Conservation (phyloP, 2,329 filamentous ascomycete species). For the Scytalidium sp. region DNA sequence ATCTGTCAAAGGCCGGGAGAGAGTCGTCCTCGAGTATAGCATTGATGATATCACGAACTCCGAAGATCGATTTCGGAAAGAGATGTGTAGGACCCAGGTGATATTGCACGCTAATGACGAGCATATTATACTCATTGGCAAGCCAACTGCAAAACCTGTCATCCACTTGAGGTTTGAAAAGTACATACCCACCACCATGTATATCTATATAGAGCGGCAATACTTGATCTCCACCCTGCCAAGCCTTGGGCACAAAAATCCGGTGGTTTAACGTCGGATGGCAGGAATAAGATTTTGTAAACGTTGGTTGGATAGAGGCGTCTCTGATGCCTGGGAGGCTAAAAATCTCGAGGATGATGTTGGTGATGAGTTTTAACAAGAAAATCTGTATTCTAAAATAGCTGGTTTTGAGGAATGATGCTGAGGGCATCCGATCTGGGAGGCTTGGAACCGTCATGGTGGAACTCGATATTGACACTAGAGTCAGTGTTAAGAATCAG, state of each 20-base stretch:
- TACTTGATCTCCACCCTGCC: constrained; percentile 26
- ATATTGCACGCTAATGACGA: constrained; percentile 49
- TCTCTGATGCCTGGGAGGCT: constrained; percentile 13
- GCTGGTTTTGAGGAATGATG: constrained; percentile 8
- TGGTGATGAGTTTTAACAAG: constrained; percentile 10
- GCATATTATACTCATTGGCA: constrained; percentile 34
- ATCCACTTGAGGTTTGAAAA: constrained; percentile 41
- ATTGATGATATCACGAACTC: constrained; percentile 40
- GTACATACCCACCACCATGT: constrained; percentile 49
- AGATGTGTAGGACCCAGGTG: constrained; percentile 39
- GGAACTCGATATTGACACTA: too few relatives aligned
- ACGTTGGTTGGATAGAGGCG: constrained; percentile 14
- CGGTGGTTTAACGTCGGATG: constrained; percentile 22
- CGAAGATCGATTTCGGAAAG: constrained; percentile 43
- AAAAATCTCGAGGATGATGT: constrained; percentile 4
- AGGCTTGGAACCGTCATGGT: neutral
- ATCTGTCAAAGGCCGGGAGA: constrained; percentile 41
- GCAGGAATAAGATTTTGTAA: constrained; percentile 24
- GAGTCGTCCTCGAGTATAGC: constrained; percentile 39
- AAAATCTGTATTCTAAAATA: constrained; percentile 6
- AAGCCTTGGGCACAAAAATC: constrained; percentile 38
- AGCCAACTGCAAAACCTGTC: constrained; percentile 45
- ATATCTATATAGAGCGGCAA: constrained; percentile 45
- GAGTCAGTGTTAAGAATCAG: too few relatives aligned
- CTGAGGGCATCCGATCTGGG: neutral